Base-by-base conservation (phyloP, 345 rosid genomes). In the Lepidium sativum region DNA sequence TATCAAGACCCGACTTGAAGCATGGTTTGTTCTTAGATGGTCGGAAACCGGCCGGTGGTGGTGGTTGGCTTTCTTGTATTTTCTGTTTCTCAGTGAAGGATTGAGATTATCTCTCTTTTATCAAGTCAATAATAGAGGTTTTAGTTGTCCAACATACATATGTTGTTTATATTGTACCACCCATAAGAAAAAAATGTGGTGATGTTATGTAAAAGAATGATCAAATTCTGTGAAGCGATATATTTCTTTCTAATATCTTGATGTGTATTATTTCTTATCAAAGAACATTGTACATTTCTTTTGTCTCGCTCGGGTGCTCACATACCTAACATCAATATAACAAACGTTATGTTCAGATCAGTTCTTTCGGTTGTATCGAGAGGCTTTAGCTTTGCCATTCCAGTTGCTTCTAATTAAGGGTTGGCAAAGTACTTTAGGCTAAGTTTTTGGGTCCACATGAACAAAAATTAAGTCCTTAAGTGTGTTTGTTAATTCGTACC, bases 381-480 rank as follows among this genome's bases (percentile, higher is more conserved):
- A n/a, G n/a, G n/a, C n/a, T n/a, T n/a, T n/a, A n/a, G n/a, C n/a
- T 76, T 59, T 42, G 71, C 81, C 86, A 0, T 82, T 82, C 57
- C 80, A 77, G 48, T 39, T 82, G 61, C 71, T 75, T 21, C 35
- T n/a, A n/a, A n/a, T n/a, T 6, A 23, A 34, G 48, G 12, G 18
- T 51, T 3, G 75, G 79, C 20, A 54, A 56, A 45, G 34, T 61
- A 16, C 78, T n/a, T n/a, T n/a, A n/a, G n/a, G n/a, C n/a, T n/a
- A n/a, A n/a, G n/a, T n/a, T n/a, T n/a, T n/a, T n/a, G n/a, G n/a
- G n/a, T n/a, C n/a, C n/a, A n/a, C n/a, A n/a, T n/a, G n/a, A n/a
- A n/a, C n/a, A n/a, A n/a, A n/a, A n/a, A n/a, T n/a, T n/a, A 18
- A 49, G 37, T 50, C 9, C 9, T 44, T 55, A n/a, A 33, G 38